Percentiles rank a stretch among this genome's conserved stretches.
Evolutionary conservation across 2,329 filamentous ascomycete species (phyloP).

Genomic region (Colletotrichum gigasporum): DNA sequence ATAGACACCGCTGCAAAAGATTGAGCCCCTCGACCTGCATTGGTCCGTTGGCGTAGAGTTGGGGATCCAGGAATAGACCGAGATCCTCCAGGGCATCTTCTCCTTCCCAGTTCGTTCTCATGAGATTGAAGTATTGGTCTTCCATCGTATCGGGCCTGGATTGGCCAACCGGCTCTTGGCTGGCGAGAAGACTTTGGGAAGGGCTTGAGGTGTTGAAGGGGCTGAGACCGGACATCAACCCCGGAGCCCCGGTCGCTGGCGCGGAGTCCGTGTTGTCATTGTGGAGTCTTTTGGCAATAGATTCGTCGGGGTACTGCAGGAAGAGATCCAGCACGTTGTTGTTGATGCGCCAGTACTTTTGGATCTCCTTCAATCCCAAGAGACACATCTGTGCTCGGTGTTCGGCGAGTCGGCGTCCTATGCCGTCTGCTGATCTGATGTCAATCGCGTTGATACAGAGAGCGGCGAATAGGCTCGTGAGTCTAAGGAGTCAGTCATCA

Average conservation of each 20-base stretch:
- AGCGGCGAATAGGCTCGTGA: constrained; percentile 48
- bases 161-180: neutral
- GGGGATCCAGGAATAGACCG: constrained; percentile 43
- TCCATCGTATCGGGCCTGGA: constrained; percentile 40
- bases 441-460: constrained; percentile 49
- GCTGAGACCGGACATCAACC: constrained; percentile 5
- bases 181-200: neutral
- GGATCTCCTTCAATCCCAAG: constrained; percentile 47
- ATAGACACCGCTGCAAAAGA: constrained; percentile 41
- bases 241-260: neutral
- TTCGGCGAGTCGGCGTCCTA: constrained; percentile 45
- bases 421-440: constrained; percentile 43
- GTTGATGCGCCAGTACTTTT: constrained; percentile 52
- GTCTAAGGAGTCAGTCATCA: constrained; percentile 33
- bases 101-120: constrained; percentile 45
- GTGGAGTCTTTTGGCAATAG: constrained; percentile 46
- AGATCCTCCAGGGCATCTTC: constrained; percentile 46
- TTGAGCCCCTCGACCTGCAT: constrained; percentile 41
- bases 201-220: neutral
- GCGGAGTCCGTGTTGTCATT: constrained; percentile 24
- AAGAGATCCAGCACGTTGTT: constrained; percentile 49
- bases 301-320: constrained; percentile 47
- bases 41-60: constrained; percentile 36
- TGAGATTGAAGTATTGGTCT: constrained; percentile 46
- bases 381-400: constrained; percentile 49